These are phyloP conservation scores for Xylariaceae sp. DNA, from an alignment of 2,329 filamentous ascomycete species.

Conservation along the genomic window DNA sequence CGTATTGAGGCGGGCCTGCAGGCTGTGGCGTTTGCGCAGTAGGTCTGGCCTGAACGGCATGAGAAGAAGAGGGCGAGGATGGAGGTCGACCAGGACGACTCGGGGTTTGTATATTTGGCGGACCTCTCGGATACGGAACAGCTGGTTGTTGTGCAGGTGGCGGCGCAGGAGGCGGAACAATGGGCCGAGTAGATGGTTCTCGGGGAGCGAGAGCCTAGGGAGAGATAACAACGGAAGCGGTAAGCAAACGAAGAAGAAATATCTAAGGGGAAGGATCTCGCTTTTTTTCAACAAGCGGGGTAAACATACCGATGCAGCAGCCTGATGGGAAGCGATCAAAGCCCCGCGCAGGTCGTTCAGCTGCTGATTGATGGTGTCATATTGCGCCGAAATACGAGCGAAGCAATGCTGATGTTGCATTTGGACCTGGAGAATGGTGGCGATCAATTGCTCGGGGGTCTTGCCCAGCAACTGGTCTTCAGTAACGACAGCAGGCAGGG, in stretches of 20 bases:
- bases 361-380: conserved; percentile 39
- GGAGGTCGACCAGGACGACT: conserved; percentile 32
- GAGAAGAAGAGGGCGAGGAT: conserved; percentile 27
- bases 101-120: conserved; percentile 33
- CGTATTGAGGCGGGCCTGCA: conserved; percentile 38
- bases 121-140: conserved; percentile 28
- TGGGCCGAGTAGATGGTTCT: conserved; percentile 28
- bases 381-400: conserved; percentile 38
- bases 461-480: conserved; percentile 39
- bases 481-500: conserved; percentile 29
- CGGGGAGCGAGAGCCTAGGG: conserved; percentile 30
- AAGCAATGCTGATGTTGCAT: conserved; percentile 40
- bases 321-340: conserved; percentile 37
- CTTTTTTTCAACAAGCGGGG: neutral
- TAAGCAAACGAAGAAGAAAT: conserved; percentile 17
- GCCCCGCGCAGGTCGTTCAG: conserved; percentile 39
- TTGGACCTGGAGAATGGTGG: conserved; percentile 40
- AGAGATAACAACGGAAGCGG: conserved; percentile 9
- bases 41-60: conserved; percentile 31
- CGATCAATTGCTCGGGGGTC: conserved; percentile 40
- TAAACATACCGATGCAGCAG: conserved; percentile 37
- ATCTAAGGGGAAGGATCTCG: neutral
- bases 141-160: conserved; percentile 28
- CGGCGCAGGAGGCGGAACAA: conserved; percentile 26
- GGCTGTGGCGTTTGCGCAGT: conserved; percentile 32